Conservation (phyloP, 768 basidiomycete genomes). For the Lactifluus rugatus region DNA sequence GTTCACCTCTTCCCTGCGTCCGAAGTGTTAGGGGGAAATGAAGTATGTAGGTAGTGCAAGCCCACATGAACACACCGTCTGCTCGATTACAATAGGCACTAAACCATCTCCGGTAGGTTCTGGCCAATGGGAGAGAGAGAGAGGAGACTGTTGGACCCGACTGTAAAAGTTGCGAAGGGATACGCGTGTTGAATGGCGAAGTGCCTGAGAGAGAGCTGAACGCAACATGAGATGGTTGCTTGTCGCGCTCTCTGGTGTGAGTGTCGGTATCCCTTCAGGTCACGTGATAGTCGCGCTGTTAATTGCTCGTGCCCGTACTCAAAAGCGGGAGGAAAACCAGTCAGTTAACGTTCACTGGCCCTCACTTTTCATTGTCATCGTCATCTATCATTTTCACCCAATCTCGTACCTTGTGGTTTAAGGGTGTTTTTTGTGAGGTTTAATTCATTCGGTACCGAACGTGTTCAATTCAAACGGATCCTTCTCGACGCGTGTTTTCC, state of each 20-base stretch:
- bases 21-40: constrained; percentile 5
- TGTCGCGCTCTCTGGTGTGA: no score
- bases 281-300: constrained; percentile 16
- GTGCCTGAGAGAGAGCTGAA: constrained; percentile 18
- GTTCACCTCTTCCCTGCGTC: constrained; percentile 67
- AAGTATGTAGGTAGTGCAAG: neutral
- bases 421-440: neutral
- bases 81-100: constrained; percentile 90
- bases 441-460: neutral
- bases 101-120: constrained; percentile 45
- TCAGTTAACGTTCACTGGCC: neutral
- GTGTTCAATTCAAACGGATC: neutral
- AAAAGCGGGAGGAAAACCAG: neutral
- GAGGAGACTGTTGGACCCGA: constrained; percentile 33
- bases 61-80: constrained; percentile 49
- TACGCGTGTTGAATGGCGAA: neutral
- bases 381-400: no score
- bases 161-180: neutral
- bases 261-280: no score
- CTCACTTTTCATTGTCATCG: neutral
- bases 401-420: neutral
- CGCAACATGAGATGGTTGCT: constrained; percentile 29
- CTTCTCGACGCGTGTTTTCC: constrained; percentile 12
- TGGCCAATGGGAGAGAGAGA: constrained; percentile 32
- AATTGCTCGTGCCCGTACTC: no score